Evolutionary conservation across 2,329 filamentous ascomycete genomes (phyloP), one percentile per base, ranked within the genome.

Genomic region (Penicillium palitans): DNA sequence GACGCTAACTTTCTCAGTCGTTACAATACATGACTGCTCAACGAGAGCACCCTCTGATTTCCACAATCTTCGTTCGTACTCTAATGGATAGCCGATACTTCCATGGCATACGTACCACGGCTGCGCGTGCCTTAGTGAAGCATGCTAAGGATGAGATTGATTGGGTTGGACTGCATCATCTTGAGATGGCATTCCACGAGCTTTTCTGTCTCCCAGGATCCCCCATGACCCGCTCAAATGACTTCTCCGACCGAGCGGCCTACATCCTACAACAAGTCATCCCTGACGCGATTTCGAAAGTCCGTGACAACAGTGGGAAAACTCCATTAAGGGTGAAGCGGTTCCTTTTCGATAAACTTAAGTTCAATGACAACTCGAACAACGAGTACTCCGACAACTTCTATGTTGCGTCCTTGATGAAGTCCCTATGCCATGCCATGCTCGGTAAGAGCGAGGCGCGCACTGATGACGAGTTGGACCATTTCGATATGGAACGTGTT

Each of bases 61-160:
- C 96, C 0, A 96, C 92, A 0, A 93, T 98, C 62, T 84, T 98
- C 40, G 85, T 92, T 17, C 87, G 95, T 52, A 99, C 95, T 0
- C 80, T 98, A 29, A 90, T 97, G 81, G 95, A 99, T 73, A 84
- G 84, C 47, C 87, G 95, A 40, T 99, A 99, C 74, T 99, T 95
- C 70, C 88, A 97, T 72, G 93, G 93, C 9, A 93, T 99, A 66
- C 88, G 95, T 24, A 87, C 87, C 5, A 88, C 95, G 81, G 95
- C 95, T 8, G 90, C 91, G 1, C 82, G 89, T 53, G 88, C 89
- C 48, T 80, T 99, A 35, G 86, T 90, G 8, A 87, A 86, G 53
- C 91, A 96, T 71, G 89, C 90, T 40, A 87, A 84, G 53, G 83
- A 88, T 57, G 85, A 88, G 54, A 78, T 87, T 29, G 83, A 89